Conservation (phyloP, 805 yeast species). For the Cyberlindnera mississippiensis region DNA sequence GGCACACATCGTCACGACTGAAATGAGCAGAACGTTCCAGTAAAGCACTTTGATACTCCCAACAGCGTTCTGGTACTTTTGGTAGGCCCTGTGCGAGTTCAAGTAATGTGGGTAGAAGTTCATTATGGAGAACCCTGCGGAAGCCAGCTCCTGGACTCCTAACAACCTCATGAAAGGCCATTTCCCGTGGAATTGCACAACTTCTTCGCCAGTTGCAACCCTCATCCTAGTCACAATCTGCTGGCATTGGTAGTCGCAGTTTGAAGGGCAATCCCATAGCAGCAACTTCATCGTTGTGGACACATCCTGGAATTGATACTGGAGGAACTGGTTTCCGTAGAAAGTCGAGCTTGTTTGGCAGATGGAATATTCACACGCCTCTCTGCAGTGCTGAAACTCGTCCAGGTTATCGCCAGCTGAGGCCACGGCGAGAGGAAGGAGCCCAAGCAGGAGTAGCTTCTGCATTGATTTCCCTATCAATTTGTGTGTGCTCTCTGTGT, state of each 20-base stretch:
- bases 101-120: slow-evolving; percentile 63
- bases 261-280: slow-evolving; percentile 69
- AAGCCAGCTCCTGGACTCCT: slow-evolving; percentile 84
- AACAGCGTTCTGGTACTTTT: slow-evolving; percentile 2
- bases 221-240: slow-evolving; percentile 62
- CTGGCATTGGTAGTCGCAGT: slow-evolving; percentile 95
- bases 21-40: slow-evolving; percentile 42
- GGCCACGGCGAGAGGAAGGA: background rate
- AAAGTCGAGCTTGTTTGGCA: slow-evolving; percentile 7
- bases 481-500: background rate
- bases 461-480: background rate
- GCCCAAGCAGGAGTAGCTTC: background rate
- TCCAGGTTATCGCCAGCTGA: slow-evolving; percentile 17
- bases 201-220: slow-evolving; percentile 40
- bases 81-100: slow-evolving; percentile 36
- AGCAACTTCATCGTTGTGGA: slow-evolving; percentile 33
- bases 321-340: slow-evolving; percentile 9
- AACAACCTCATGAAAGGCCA: slow-evolving; percentile 85
- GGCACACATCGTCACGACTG: slow-evolving; percentile 71
- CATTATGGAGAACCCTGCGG: slow-evolving; percentile 71
- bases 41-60: slow-evolving; percentile 18
- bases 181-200: slow-evolving; percentile 91
- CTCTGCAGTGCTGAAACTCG: slow-evolving; percentile 15
- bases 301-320: slow-evolving; percentile 5
- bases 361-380: slow-evolving; percentile 12